Evolutionary conservation across 2,329 filamentous ascomycete genomes (phyloP), one percentile per base, ranked within the genome.

Genomic region (Colletotrichum falcatum): DNA sequence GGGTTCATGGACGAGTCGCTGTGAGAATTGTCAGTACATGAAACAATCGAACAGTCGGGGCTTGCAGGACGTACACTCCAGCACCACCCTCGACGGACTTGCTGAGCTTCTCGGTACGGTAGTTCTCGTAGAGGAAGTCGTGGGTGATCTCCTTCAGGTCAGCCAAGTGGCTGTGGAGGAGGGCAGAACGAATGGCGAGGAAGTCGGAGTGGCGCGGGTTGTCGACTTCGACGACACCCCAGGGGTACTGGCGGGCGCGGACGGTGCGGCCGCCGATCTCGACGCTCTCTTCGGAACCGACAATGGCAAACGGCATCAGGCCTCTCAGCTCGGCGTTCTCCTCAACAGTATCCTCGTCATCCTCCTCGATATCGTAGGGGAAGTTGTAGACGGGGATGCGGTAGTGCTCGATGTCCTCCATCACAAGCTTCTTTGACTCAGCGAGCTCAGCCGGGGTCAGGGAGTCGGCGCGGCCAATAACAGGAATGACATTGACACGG

Each of bases 381-480:
- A 99, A 99, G 89, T 99, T 99, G 90, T 99, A 99, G 75, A 99
- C 95, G 56, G 96, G 96, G 77, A 99, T 99, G 80, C 96, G 93
- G 87, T 99, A 99, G 85, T 99, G 96, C 85, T 99, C 96, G 77
- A 99, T 99, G 81, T 99, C 96, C 87, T 99, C 96, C 96, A 99
- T 99, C 79, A 99, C 95, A 73, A 99, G 90, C 89, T 98, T 99
- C 91, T 99, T 99, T 76, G 95, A 98, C 85, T 99, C 96, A 75
- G 96, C 96, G 74, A 99, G 89, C 86, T 99, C 96, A 75, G 94
- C 92, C 48, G 96, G 96, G 66, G 96, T 99, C 73, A 99, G 91
- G 28, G 96, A 97, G 82, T 99, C 96, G 80, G 96, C 96, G 83
- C 98, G 97, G 80, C 96, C 96, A 81, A 99, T 98, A 77, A 99